Conservation (phyloP, 2,329 filamentous ascomycete species). For the Biscogniauxia sp. region DNA sequence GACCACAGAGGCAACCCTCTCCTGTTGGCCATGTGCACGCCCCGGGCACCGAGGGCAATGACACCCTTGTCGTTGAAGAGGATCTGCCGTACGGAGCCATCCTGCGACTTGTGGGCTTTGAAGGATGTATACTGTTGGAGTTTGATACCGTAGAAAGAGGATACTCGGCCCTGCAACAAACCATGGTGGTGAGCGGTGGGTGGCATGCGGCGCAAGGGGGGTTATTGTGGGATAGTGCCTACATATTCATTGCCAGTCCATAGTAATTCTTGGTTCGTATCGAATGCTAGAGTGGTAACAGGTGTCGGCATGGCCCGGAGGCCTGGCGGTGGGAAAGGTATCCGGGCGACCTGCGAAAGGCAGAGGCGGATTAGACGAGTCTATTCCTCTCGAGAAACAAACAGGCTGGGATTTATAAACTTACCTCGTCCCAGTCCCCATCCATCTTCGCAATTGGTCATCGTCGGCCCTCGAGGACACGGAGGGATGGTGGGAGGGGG, state of each 20-base stretch:
- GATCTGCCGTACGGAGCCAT: constrained; percentile 82
- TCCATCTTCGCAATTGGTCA: constrained; percentile 51
- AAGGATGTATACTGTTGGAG: constrained; percentile 90
- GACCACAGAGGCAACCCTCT: constrained; percentile 88
- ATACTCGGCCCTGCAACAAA: constrained; percentile 70
- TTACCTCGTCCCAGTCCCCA: constrained; percentile 66
- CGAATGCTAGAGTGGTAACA: constrained; percentile 82
- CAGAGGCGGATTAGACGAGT: not conserved
- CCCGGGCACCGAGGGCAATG: constrained; percentile 76
- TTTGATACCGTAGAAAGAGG: constrained; percentile 83
- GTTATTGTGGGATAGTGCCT: constrained; percentile 36
- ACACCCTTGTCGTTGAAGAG: constrained; percentile 90
- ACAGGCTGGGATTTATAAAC: constrained; percentile 23
- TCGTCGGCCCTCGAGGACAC: constrained; percentile 17
- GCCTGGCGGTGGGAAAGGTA: constrained; percentile 75
- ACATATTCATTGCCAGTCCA: constrained; percentile 94
- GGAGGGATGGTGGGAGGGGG: too few species aligned
- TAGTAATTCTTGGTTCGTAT: constrained; percentile 82
- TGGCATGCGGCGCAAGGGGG: not conserved
- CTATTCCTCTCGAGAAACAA: not conserved
- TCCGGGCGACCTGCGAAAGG: constrained; percentile 66
- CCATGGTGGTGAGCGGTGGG: constrained; percentile 9
- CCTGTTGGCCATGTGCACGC: constrained; percentile 84
- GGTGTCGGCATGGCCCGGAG: constrained; percentile 67
- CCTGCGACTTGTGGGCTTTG: constrained; percentile 68